Percentiles rank a stretch among this genome's conserved stretches.
phyloP scores from a whole-genome alignment of 768 basidiomycete species.

The Tulasnella sp. region DNA sequence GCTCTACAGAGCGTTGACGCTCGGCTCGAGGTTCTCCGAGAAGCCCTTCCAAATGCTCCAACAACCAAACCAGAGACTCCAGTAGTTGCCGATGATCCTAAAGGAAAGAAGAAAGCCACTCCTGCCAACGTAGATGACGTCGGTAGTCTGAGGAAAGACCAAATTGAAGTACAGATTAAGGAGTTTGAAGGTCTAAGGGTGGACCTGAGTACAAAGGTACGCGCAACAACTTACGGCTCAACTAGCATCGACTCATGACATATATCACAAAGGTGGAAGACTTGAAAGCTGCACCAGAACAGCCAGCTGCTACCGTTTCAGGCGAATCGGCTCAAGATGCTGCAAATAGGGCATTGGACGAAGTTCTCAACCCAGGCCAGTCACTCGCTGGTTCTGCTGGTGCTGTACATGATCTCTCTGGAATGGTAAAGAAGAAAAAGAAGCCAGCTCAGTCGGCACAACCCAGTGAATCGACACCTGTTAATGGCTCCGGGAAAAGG shows the following conservation, averaged over 20 bases:
- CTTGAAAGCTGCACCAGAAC: slow-evolving; percentile 65
- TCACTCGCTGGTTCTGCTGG: slow-evolving; percentile 25
- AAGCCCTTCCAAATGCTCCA: slow-evolving; percentile 30
- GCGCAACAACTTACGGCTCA: slow-evolving; percentile 4
- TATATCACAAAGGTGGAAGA: slow-evolving; percentile 77
- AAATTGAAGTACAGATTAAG: slow-evolving; percentile 65
- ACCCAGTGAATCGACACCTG: slow-evolving; percentile 13
- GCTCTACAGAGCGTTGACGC: slow-evolving; percentile 67
- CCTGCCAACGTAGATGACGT: slow-evolving; percentile 35
- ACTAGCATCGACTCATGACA: too few species aligned
- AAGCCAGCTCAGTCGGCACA: slow-evolving; percentile 26
- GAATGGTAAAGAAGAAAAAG: slow-evolving; percentile 82
- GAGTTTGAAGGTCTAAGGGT: slow-evolving; percentile 63
- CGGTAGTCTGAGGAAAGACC: slow-evolving; percentile 53
- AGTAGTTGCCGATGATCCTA: slow-evolving; percentile 34
- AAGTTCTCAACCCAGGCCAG: slow-evolving; percentile 40
- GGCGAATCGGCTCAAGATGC: slow-evolving; percentile 31
- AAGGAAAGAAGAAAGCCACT: slow-evolving; percentile 49
- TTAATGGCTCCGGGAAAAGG: slow-evolving; percentile 39
- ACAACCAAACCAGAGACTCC: slow-evolving; percentile 16
- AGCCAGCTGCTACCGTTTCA: slow-evolving; percentile 21
- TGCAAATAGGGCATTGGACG: slow-evolving; percentile 57
- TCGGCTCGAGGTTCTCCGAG: slow-evolving; percentile 48
- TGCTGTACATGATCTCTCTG: slow-evolving; percentile 67
- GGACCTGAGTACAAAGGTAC: slow-evolving; percentile 75